phyloP scores from a whole-genome alignment of 176 grass and related monocot species.

The Oryza longistaminata region DNA sequence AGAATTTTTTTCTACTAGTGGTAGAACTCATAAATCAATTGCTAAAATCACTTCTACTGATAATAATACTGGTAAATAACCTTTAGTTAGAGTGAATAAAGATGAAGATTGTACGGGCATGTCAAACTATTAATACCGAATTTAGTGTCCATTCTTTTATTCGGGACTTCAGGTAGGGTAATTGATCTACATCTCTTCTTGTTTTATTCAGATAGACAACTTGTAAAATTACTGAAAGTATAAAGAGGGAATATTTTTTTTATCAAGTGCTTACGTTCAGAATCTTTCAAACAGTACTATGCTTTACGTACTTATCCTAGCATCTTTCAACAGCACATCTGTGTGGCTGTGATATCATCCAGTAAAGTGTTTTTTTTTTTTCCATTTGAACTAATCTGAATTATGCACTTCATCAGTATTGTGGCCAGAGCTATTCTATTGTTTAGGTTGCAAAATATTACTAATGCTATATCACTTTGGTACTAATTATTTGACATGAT shows the following conservation, averaged over 20 bases:
- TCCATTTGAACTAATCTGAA: conserved; percentile 18
- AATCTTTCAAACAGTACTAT: conserved; percentile 32
- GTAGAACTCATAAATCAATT: too few relatives aligned
- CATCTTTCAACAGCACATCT: conserved; percentile 20
- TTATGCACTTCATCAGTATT: background rate
- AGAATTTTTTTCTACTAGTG: too few relatives aligned
- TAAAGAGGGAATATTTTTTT: conserved; percentile 4
- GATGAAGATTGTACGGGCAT: conserved; percentile 4
- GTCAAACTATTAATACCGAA: background rate
- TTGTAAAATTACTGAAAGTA: conserved; percentile 27
- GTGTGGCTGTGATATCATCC: conserved; percentile 33
- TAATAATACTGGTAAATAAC: background rate
- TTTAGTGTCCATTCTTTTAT: background rate
- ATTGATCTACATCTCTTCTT: background rate
- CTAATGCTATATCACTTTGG: conserved; percentile 11
- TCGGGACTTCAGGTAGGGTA: background rate
- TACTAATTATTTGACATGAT: conserved; percentile 37
- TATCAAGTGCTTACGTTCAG: conserved; percentile 32
- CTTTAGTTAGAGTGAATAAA: background rate
- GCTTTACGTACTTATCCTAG: conserved; percentile 28
- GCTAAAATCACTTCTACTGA: too few relatives aligned
- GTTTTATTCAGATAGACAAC: background rate
- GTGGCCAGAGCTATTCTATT: background rate
- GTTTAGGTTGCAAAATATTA: background rate
- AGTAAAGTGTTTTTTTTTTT: conserved; percentile 23